Evolutionary conservation across 2,329 filamentous ascomycete species (phyloP), one percentile per base, ranked within the genome.

Genomic region (Hortaea werneckii): DNA sequence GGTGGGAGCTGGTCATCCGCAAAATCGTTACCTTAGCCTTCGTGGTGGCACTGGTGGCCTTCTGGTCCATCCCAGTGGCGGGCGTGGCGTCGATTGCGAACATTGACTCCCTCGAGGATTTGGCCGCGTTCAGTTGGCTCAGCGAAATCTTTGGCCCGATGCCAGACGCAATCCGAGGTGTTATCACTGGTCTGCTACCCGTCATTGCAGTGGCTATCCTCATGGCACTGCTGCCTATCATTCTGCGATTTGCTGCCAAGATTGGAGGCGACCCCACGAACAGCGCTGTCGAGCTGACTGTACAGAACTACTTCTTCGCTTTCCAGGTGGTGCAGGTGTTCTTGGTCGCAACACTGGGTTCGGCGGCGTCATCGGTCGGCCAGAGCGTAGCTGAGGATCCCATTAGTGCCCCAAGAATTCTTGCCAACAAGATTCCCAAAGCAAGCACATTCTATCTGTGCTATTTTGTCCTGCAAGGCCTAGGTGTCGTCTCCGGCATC

Each of bases 311-410:
- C 55, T 96, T 94, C 72, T 98, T 95, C 59, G 79, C 77, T 40
- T 94, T 94, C 69, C 87, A 92, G 64, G 80, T 96, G 38, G 75
- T 95, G 13, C 89, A 96, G 62, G 86, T 95, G 39, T 96, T 96
- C 69, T 69, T 96, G 47, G 79, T 96, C 41, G 82, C 86, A 0
- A 95, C 90, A 0, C 54, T 96, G 29, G 78, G 85, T 1, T 90
- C 87, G 11, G 82, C 87, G 1, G 89, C 89, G 7, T 79, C 87
- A 3, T 77, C 82, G 5, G 79, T 86, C 0, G 73, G 80, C 1
- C 57, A 79, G 13, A 81, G 94, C 41, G 70, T 80, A 10, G 83
- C 88, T 0, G 59, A 73, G 11, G 83, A 85, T 48, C 73, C 63
- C 9, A 38, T 47, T 9, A 52, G 47, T 6, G 57, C 57, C 3